Evolutionary conservation across 495 filamentous ascomycete genomes (phyloP).

Genomic region (Cercophora newfieldiana): DNA sequence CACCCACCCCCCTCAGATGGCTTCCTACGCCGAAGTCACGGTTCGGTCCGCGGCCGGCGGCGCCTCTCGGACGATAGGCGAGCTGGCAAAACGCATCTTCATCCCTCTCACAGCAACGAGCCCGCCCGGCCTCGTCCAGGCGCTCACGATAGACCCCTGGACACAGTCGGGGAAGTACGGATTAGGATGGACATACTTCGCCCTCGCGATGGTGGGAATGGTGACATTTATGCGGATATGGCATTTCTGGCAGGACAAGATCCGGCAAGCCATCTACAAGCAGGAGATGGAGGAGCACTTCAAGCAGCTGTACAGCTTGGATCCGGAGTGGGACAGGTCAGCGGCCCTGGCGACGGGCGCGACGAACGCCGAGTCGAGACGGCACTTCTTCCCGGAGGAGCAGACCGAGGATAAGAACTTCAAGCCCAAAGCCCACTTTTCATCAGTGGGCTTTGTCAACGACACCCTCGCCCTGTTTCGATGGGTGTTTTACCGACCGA

Average conservation of each 20-base stretch:
- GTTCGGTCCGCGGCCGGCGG: slow-evolving; percentile 24
- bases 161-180: slow-evolving; percentile 79
- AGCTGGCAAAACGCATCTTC: slow-evolving; percentile 69
- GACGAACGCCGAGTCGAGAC: slow-evolving; percentile 52
- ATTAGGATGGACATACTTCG: slow-evolving; percentile 85
- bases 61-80: slow-evolving; percentile 31
- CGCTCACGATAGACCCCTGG: slow-evolving; percentile 78
- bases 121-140: slow-evolving; percentile 68
- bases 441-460: slow-evolving; percentile 69
- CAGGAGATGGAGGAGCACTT: slow-evolving; percentile 64
- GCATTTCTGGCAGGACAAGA: slow-evolving; percentile 85
- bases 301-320: slow-evolving; percentile 51
- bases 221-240: slow-evolving; percentile 69
- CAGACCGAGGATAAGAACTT: slow-evolving; percentile 49
- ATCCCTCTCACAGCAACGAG: slow-evolving; percentile 70
- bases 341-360: slow-evolving; percentile 65
- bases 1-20: slow-evolving; percentile 29
- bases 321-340: slow-evolving; percentile 66
- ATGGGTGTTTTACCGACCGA: slow-evolving; percentile 82
- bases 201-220: slow-evolving; percentile 65
- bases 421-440: slow-evolving; percentile 66
- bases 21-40: slow-evolving; percentile 27
- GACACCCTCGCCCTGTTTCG: slow-evolving; percentile 73
- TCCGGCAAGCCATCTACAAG: slow-evolving; percentile 78
- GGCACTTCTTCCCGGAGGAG: slow-evolving; percentile 69